Percentiles rank a stretch among this genome's conserved stretches.
Conservation (phyloP, 1,284 basidiomycete genomes). For the Crepidotus sp. region DNA sequence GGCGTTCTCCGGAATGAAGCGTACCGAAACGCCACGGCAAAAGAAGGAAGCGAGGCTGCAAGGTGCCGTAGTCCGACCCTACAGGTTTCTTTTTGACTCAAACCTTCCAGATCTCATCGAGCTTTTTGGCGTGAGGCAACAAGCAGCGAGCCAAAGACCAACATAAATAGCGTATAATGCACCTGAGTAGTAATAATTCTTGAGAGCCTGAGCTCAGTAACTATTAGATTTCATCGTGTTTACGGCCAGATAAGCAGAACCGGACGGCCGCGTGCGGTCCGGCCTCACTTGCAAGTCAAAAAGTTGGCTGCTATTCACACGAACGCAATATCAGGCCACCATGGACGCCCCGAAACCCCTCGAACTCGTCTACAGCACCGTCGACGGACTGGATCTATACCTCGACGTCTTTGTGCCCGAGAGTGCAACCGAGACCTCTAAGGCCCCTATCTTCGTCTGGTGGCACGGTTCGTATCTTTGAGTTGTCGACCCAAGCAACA, state of each 20-base stretch:
- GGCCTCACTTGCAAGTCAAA: too few species aligned
- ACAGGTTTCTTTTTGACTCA: conserved; percentile 15
- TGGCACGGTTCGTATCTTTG: conserved; percentile 27
- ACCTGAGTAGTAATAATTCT: background rate
- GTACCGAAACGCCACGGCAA: conserved; percentile 58
- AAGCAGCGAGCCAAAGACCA: conserved; percentile 17
- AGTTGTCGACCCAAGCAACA: background rate
- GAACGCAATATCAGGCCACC: too few species aligned
- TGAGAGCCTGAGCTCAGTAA: background rate
- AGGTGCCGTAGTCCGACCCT: conserved; percentile 38
- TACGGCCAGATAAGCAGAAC: background rate
- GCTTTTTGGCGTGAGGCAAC: conserved; percentile 43
- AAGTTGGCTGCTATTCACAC: too few species aligned
- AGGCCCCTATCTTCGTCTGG: conserved; percentile 28
- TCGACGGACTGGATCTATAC: conserved; percentile 26
- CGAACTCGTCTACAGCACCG: conserved; percentile 26
- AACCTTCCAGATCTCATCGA: conserved; percentile 40
- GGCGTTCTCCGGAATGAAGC: conserved; percentile 74
- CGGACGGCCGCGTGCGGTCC: background rate
- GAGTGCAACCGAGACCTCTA: conserved; percentile 22
- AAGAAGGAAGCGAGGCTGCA: conserved; percentile 67
- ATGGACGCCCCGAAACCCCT: conserved; percentile 19
- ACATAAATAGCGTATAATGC: background rate
- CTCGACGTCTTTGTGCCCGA: conserved; percentile 31
- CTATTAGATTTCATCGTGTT: too few species aligned